Evolutionary conservation across 495 filamentous ascomycete genomes (phyloP).

Genomic region (Terfezia claveryi): DNA sequence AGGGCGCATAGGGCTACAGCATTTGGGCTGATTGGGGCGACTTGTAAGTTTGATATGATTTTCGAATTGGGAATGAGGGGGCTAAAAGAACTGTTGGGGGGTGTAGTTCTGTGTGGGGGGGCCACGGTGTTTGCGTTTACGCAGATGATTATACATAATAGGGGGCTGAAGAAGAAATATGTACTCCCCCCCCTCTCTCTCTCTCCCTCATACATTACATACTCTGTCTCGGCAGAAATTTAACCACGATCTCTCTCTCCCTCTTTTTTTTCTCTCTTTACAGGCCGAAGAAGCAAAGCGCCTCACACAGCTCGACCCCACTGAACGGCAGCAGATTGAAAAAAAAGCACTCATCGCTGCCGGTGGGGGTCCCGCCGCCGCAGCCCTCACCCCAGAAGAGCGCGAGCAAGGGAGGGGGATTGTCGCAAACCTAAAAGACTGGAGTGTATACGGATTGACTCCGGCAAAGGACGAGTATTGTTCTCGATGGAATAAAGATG

Average conservation of each 20-base stretch:
- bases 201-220: background rate
- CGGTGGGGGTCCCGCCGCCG: slow-evolving; percentile 2
- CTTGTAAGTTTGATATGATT: slow-evolving; percentile 33
- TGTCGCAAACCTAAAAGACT: slow-evolving; percentile 9
- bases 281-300: slow-evolving; percentile 10
- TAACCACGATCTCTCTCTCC: background rate
- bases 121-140: slow-evolving; percentile 59
- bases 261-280: background rate
- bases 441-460: slow-evolving; percentile 23
- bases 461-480: slow-evolving; percentile 12
- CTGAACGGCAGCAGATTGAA: background rate
- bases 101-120: slow-evolving; percentile 42
- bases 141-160: slow-evolving; percentile 79
- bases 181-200: slow-evolving; percentile 4
- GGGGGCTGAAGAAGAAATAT: slow-evolving; percentile 27
- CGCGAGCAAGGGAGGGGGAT: slow-evolving; percentile 2
- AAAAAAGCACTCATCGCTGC: slow-evolving; percentile 10
- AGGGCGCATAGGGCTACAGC: slow-evolving; percentile 59
- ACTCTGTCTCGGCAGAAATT: no score
- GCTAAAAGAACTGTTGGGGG: background rate
- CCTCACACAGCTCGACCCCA: background rate
- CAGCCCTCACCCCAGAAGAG: background rate
- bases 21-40: slow-evolving; percentile 50
- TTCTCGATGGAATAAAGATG: slow-evolving; percentile 2
- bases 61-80: background rate